A percentile compares a stretch with the other conserved stretches of the same genome.
These are phyloP conservation scores for Trifolium repens DNA, from an alignment of 306 rosid species.

Conservation along the genomic window DNA sequence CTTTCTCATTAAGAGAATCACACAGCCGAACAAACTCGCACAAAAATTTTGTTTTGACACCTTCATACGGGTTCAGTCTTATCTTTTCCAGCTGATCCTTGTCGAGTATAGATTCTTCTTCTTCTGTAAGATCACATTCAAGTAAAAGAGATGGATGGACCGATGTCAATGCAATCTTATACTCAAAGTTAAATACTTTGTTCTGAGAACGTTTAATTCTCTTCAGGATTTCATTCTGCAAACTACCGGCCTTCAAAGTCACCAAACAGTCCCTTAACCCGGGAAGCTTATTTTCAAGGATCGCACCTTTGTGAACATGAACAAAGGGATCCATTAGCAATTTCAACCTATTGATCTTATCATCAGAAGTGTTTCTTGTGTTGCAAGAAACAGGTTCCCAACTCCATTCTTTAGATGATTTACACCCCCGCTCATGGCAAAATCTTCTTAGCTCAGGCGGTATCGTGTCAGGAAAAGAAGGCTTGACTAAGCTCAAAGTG, in stretches of 20 bases:
- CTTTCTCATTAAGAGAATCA: slow-evolving; percentile 36
- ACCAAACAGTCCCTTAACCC: neutral
- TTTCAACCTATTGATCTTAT: neutral
- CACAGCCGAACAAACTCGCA: slow-evolving; percentile 42
- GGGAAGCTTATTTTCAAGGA: neutral
- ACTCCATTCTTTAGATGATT: neutral
- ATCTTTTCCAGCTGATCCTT: neutral
- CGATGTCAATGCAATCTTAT: neutral
- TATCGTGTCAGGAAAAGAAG: slow-evolving; percentile 1
- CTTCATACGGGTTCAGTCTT: slow-evolving; percentile 30
- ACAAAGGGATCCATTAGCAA: neutral
- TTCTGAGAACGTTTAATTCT: neutral
- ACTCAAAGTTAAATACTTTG: neutral
- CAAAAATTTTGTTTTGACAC: slow-evolving; percentile 47
- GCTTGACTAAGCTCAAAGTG: slow-evolving; percentile 24
- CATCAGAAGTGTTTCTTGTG: neutral
- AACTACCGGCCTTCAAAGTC: neutral
- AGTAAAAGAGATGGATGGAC: neutral
- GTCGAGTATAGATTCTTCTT: neutral
- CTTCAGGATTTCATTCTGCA: neutral
- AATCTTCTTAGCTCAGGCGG: neutral
- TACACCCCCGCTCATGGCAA: neutral
- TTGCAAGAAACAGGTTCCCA: neutral
- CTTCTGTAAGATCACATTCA: neutral
- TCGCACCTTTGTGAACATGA: neutral